These are phyloP conservation scores for Pulveroboletus sp. DNA, from an alignment of 768 basidiomycete species.

Conservation along the genomic window DNA sequence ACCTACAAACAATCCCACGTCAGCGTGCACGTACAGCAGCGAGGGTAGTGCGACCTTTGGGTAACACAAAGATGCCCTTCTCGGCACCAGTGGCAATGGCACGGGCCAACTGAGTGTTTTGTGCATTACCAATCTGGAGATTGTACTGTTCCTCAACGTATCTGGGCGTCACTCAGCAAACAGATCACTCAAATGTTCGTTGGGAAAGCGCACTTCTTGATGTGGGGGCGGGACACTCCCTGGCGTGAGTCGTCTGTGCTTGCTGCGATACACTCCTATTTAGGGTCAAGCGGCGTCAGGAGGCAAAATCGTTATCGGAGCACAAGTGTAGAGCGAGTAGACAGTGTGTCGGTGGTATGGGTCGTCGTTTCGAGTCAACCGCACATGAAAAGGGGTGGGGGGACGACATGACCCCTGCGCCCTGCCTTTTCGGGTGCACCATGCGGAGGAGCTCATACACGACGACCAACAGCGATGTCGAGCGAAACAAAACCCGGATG, in stretches of 20 bases:
- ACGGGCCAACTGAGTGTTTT: constrained; percentile 73
- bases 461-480: constrained; percentile 2
- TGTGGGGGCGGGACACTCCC: constrained; percentile 87
- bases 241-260: constrained; percentile 72
- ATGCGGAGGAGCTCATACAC: constrained; percentile 7
- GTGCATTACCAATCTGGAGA: constrained; percentile 74
- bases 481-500: constrained; percentile 11
- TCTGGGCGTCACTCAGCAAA: constrained; percentile 40
- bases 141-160: constrained; percentile 84
- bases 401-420: constrained; percentile 32
- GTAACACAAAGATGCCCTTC: constrained; percentile 79
- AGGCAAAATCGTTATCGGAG: constrained; percentile 8
- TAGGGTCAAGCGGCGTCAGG: constrained; percentile 20
- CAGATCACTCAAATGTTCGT: constrained; percentile 7
- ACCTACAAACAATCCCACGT: constrained; percentile 28
- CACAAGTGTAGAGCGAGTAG: constrained; percentile 7
- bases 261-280: constrained; percentile 78
- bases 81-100: constrained; percentile 83
- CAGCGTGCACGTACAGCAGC: constrained; percentile 1
- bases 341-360: neutral
- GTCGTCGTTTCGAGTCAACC: constrained; percentile 11
- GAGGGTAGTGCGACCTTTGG: constrained; percentile 62
- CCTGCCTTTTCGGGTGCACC: constrained; percentile 37
- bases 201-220: constrained; percentile 76
- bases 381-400: constrained; percentile 7